These are phyloP conservation scores for Nakazawaea holstii DNA, from an alignment of 805 yeast genomes.

Conservation along the genomic window DNA sequence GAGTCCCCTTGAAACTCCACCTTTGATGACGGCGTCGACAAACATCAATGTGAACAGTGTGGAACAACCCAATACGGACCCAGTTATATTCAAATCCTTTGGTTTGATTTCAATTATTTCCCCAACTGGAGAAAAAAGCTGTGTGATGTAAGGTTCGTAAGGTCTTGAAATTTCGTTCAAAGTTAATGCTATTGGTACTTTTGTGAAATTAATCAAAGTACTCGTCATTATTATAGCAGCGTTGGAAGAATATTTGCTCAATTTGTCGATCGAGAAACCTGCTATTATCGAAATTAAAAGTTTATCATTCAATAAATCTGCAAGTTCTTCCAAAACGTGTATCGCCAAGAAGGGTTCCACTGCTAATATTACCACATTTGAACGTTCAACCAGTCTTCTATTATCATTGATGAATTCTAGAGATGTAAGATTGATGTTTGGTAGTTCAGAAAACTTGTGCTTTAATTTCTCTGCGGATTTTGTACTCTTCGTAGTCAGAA, in stretches of 20 bases:
- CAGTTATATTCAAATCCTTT: not conserved
- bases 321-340: not conserved
- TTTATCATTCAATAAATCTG: not conserved
- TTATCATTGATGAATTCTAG: not conserved
- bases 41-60: conserved; percentile 5
- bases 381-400: not conserved
- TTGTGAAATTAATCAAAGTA: conserved; percentile 4
- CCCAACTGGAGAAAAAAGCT: conserved; percentile 1
- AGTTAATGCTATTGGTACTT: conserved; percentile 1
- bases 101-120: conserved; percentile 1
- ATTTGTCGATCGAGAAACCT: not conserved
- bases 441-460: not conserved
- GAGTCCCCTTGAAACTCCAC: conserved; percentile 9
- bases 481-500: not conserved
- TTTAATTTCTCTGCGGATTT: not conserved
- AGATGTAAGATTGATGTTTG: not conserved
- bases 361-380: conserved; percentile 1
- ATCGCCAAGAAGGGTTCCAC: conserved; percentile 1
- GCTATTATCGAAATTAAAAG: conserved; percentile 4
- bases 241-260: not conserved
- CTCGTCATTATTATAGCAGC: conserved; percentile 4
- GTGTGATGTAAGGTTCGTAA: not conserved
- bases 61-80: conserved; percentile 6
- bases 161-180: not conserved
- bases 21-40: conserved; percentile 6